Evolutionary conservation across 768 basidiomycete genomes (phyloP).

Genomic region (Tylopilus plumbeoviolaceoides): DNA sequence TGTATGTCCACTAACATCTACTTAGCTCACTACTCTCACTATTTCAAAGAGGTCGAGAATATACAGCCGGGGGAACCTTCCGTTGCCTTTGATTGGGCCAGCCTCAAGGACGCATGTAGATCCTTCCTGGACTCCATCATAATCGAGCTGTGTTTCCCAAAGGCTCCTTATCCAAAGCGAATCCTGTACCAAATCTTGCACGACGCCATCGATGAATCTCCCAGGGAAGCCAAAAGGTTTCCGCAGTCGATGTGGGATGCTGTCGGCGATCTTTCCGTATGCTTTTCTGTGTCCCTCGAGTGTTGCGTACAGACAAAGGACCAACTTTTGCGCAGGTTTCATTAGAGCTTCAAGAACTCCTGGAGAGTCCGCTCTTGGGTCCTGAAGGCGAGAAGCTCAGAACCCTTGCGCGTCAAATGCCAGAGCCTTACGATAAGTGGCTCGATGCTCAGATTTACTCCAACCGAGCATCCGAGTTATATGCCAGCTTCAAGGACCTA

Average conservation of each 20-base stretch:
- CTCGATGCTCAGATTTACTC: conserved; percentile 65
- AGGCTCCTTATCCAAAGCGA: conserved; percentile 60
- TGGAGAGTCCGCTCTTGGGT: conserved; percentile 60
- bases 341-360: conserved; percentile 60
- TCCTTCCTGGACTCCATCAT: conserved; percentile 84
- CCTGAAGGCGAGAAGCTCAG: conserved; percentile 53
- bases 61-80: conserved; percentile 43
- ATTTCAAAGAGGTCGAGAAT: conserved; percentile 52
- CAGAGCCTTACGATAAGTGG: conserved; percentile 63
- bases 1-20: conserved; percentile 3
- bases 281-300: conserved; percentile 41
- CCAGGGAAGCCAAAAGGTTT: conserved; percentile 69
- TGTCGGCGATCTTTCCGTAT: conserved; percentile 75
- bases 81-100: conserved; percentile 62
- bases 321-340: conserved; percentile 41
- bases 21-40: conserved; percentile 66
- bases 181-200: conserved; percentile 64
- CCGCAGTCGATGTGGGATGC: conserved; percentile 80
- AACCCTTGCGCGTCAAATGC: conserved; percentile 45
- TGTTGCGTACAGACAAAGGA: background rate
- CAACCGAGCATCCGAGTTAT: conserved; percentile 48
- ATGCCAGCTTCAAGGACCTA: conserved; percentile 49
- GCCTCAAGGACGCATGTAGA: conserved; percentile 57
- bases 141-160: conserved; percentile 76
- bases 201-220: conserved; percentile 70